These are phyloP conservation scores for Calonectria leucothoes DNA, from an alignment of 2,329 filamentous ascomycete genomes.

Conservation along the genomic window DNA sequence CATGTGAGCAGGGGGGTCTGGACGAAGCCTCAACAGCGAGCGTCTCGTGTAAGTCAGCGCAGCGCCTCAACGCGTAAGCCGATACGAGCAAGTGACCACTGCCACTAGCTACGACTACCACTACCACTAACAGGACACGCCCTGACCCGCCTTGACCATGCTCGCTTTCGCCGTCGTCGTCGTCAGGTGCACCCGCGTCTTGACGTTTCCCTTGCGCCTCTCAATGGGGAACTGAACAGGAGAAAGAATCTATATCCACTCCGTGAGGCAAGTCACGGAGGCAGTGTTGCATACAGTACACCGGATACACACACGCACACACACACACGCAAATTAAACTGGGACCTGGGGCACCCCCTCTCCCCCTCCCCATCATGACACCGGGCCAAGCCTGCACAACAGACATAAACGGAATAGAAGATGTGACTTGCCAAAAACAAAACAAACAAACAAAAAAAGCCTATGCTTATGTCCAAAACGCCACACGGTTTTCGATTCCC, in stretches of 20 bases:
- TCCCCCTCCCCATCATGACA: too few species aligned
- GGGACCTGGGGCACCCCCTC: background rate
- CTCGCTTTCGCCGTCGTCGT: too few species aligned
- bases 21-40: background rate
- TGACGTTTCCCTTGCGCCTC: background rate
- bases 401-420: background rate
- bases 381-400: background rate
- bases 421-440: background rate
- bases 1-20: background rate
- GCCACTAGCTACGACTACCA: background rate
- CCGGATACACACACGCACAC: background rate
- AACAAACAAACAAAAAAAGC: background rate
- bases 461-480: background rate
- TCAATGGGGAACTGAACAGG: background rate
- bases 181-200: background rate
- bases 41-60: background rate
- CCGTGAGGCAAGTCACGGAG: background rate
- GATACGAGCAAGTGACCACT: conserved; percentile 27
- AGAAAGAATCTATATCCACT: background rate
- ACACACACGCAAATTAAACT: too few species aligned
- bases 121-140: background rate
- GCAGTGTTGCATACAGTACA: background rate
- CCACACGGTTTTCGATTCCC: background rate
- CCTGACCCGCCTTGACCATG: too few species aligned
- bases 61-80: conserved; percentile 35